Percentiles rank a stretch among this genome's conserved stretches.
phyloP scores from a whole-genome alignment of 441 rosid species.

The Euphorbia neoarborescens region DNA sequence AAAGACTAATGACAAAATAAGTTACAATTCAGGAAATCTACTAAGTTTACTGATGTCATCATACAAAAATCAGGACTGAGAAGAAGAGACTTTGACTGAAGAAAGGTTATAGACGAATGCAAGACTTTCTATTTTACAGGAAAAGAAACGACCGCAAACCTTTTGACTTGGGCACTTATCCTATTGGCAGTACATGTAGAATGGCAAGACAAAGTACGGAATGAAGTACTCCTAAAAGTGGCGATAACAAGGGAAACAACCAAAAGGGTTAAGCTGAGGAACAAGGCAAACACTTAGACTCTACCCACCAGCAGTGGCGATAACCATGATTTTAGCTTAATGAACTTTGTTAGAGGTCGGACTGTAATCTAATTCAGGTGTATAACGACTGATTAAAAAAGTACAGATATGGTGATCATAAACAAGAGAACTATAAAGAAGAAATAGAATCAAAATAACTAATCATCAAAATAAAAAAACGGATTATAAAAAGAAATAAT shows the following conservation, averaged over 20 bases:
- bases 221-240: constrained; percentile 57
- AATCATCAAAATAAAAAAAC: no score
- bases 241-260: constrained; percentile 38
- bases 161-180: constrained; percentile 60
- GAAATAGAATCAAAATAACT: no score
- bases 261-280: constrained; percentile 40
- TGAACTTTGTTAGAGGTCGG: no score
- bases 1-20: constrained; percentile 21
- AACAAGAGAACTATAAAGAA: no score
- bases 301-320: no score
- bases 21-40: constrained; percentile 38
- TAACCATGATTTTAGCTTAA: no score
- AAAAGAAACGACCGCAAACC: constrained; percentile 61
- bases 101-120: constrained; percentile 76
- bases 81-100: constrained; percentile 46
- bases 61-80: constrained; percentile 37
- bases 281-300: no score
- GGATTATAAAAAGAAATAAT: no score
- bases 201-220: constrained; percentile 68
- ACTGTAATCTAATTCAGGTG: no score
- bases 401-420: no score
- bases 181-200: constrained; percentile 63
- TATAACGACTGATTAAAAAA: no score
- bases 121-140: constrained; percentile 80
- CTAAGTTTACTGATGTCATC: constrained; percentile 48